Base-by-base conservation (phyloP, 1,284 basidiomycete genomes). In the Ustilago nuda region DNA sequence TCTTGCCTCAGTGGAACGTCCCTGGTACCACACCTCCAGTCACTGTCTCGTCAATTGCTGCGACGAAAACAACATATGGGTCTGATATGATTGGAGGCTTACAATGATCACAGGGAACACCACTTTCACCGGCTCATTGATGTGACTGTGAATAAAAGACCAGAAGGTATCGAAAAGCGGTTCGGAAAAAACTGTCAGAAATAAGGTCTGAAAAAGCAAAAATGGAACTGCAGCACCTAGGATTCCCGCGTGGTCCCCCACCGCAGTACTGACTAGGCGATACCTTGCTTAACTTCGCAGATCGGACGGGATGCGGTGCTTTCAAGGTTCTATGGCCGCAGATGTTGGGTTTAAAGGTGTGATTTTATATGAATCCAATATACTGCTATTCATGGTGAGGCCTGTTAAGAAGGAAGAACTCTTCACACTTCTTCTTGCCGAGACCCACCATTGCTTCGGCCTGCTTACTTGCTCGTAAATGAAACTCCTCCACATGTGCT, bases 171-270 rank as follows among this genome's bases (percentile, higher is more conserved):
- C 2, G 36, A 37, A 37, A 37, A 9, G 13, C 13, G 36, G 36
- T 37, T 8, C 36, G 13, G 13, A 37, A 37, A 37, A 13, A 13
- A 8, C 2, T 9, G 36, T 13, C 2, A 0, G 13, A 37, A 37
- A 37, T 1, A 37, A 3, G 13, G 36, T 37, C 13, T 2, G 5
- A 37, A 37, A 37, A 37, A 37, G 36, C 2, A 13, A 8, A 62
- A 62, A 59, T 75, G 89, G 89, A 91, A 91, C 90, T 90, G 91
- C 90, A 89, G 90, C 91, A 91, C 90, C 90, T 88, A 91, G 90
- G 91, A 91, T 91, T 91, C 91, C 90, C 90, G 88, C 89, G 90
- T 91, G 91, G 91, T 91, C 91, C 91, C 91, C 91, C 91, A 91
- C 91, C 90, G 88, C 91, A 91, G 91, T 92, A 92, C 91, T 92